Evolutionary conservation across 2,329 filamentous ascomycete species (phyloP), one percentile per base, ranked within the genome.

Genomic region (Clarireedia sp.): DNA sequence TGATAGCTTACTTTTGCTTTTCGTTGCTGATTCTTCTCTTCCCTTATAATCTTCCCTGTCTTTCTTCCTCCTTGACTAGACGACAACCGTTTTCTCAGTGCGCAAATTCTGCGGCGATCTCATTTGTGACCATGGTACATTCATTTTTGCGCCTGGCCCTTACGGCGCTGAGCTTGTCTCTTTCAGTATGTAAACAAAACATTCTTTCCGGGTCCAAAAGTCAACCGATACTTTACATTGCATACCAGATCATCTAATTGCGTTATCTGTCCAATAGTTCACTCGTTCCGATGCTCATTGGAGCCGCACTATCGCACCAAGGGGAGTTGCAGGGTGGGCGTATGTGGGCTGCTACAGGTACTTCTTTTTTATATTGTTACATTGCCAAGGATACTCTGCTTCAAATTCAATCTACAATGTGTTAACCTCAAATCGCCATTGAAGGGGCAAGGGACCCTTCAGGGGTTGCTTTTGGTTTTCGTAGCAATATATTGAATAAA

Each of bases 281-380:
- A 26, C 46, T 44, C 49, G 26, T 44, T 55, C 52, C 33, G 46
- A 50, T 50, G 52, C 52, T 10, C 26, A 14, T 43, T 54, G 33
- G 33, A 40, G 44, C 17, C 33, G 23, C 21, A 24, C 41, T 52
- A 48, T 56, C 29, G 2, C 26, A 45, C 48, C 41, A 29, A 52
- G 54, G n/a, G 48, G 24, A 48, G 37, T 48, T 48, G 44, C 24
- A 56, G 53, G 54, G 50, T 51, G 43, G 43, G 43, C 54, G 36
- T 54, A 54, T 56, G 43, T 56, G 12, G 54, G 54, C 23, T 56
- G 50, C 49, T 56, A 56, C 29, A 48, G 48, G 54, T 56, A 56
- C 16, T 19, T 41, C 29, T 26, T 43, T 43, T 33, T 5, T 16
- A 37, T 17, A 44, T 50, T 38, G 52, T 50, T 50, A 37, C 38